Evolutionary conservation across 2,329 filamentous ascomycete species (phyloP).

Genomic region (Paramyrothecium sp.): DNA sequence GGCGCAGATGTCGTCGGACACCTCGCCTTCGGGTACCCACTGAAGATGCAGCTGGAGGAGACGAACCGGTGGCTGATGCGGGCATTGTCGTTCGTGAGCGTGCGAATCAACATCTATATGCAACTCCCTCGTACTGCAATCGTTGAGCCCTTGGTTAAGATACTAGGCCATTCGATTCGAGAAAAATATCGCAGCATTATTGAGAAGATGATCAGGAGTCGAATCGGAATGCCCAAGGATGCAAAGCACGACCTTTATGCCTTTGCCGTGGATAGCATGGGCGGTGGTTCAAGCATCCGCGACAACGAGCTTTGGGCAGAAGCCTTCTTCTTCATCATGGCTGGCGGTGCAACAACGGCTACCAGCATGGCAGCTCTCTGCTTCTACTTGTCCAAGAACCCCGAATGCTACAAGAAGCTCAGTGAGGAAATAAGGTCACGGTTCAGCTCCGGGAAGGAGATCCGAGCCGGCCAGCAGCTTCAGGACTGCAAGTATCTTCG

Average conservation of each 20-base stretch:
- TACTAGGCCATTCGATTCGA: background rate
- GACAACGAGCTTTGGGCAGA: background rate
- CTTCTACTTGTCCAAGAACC: background rate
- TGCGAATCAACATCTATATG: slow-evolving; percentile 4
- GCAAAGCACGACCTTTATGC: background rate
- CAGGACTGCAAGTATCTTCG: background rate
- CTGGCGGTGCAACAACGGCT: background rate
- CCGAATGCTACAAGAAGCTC: background rate
- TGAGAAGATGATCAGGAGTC: slow-evolving; percentile 1
- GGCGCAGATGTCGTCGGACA: slow-evolving; percentile 3
- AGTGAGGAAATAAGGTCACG: background rate
- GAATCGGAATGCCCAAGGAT: background rate
- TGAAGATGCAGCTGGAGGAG: slow-evolving; percentile 4
- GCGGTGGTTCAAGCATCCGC: background rate
- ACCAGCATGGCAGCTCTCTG: background rate
- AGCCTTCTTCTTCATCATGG: background rate
- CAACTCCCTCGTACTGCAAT: slow-evolving; percentile 1
- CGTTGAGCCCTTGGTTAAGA: background rate
- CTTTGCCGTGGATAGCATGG: background rate
- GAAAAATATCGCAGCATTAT: background rate
- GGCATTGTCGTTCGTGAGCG: background rate
- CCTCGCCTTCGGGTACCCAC: slow-evolving; percentile 5
- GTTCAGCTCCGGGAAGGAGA: background rate
- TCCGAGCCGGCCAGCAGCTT: background rate
- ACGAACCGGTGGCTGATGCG: background rate